A percentile compares a stretch with the other conserved stretches of the same genome.
Evolutionary conservation across 192 early-diverging fungal genomes (phyloP).

Genomic region (Lunasporangiospora selenospora): DNA sequence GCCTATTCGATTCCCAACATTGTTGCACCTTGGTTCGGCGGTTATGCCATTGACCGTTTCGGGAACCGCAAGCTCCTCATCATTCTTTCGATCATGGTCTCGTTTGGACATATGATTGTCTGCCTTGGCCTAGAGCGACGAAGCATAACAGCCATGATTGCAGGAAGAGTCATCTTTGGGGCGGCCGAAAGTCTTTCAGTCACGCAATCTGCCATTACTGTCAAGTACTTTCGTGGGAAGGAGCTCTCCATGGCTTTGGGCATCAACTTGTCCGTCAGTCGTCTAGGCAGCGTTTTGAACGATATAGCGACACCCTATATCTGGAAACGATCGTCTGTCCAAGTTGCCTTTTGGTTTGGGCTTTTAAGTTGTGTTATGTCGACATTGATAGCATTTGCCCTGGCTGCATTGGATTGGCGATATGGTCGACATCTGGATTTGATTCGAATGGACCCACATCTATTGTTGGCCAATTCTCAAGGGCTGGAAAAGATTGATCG

Average conservation of each 20-base stretch:
- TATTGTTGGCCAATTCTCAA: too few relatives aligned
- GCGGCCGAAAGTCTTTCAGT: constrained; percentile 59
- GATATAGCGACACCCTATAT: constrained; percentile 60
- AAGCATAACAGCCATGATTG: constrained; percentile 9
- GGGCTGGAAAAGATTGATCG: too few relatives aligned
- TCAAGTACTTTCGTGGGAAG: constrained; percentile 60
- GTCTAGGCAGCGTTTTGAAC: constrained; percentile 61
- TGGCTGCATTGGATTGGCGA: constrained; percentile 14
- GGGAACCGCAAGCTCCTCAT: constrained; percentile 51
- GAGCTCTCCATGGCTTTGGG: constrained; percentile 66
- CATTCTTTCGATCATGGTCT: constrained; percentile 34
- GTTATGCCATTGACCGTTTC: constrained; percentile 53
- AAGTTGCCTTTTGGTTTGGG: constrained; percentile 59
- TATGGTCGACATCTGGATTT: not conserved
- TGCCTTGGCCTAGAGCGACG: constrained; percentile 49
- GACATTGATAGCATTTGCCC: constrained; percentile 3
- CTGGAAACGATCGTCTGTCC: constrained; percentile 43
- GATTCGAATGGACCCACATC: too few relatives aligned
- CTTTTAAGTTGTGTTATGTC: constrained; percentile 54
- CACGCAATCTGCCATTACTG: constrained; percentile 55
- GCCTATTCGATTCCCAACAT: constrained; percentile 70
- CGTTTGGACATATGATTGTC: constrained; percentile 56
- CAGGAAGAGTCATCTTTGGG: constrained; percentile 64
- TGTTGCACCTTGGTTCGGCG: constrained; percentile 63
- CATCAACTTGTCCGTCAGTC: constrained; percentile 40